A percentile compares a stretch with the other conserved stretches of the same genome.
phyloP scores from a whole-genome alignment of 2,329 filamentous ascomycete species.

The Colletotrichum falcatum region DNA sequence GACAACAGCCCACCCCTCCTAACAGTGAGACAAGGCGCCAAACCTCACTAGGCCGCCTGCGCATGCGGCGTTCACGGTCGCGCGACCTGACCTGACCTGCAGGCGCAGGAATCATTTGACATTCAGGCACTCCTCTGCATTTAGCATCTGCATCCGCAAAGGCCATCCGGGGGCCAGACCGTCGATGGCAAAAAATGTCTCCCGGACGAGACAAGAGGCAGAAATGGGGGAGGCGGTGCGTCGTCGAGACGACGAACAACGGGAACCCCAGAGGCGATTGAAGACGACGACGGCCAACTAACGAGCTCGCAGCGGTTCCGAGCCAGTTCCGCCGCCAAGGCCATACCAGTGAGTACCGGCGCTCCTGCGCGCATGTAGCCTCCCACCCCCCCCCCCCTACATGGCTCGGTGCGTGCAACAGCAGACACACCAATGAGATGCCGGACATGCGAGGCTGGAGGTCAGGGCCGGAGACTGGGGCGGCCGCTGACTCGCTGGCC shows the following conservation, averaged over 20 bases:
- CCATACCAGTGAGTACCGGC: constrained; percentile 26
- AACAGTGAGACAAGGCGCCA: constrained; percentile 39
- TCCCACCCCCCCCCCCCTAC: too few relatives aligned
- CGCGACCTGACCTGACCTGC: constrained; percentile 36
- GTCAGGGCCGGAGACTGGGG: constrained; percentile 11
- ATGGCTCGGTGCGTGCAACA: constrained; percentile 27
- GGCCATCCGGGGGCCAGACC: constrained; percentile 12
- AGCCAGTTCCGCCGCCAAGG: constrained; percentile 21
- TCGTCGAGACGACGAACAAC: constrained; percentile 6
- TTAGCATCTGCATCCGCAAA: background rate
- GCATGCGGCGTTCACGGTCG: constrained; percentile 25
- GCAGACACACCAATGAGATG: constrained; percentile 20
- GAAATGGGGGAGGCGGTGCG: background rate
- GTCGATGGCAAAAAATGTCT: background rate
- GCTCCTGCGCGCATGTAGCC: constrained; percentile 35
- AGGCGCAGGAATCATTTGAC: constrained; percentile 21
- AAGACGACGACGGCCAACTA: constrained; percentile 14
- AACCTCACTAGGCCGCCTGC: constrained; percentile 34
- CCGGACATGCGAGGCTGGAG: constrained; percentile 35
- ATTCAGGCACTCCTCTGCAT: constrained; percentile 22
- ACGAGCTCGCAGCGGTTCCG: constrained; percentile 2
- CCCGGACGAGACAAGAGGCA: background rate
- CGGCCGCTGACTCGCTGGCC: constrained; percentile 38
- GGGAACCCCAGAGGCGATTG: background rate
- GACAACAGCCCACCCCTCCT: constrained; percentile 14